Conservation (phyloP, 257 asterid genomes). For the Gentiana straminea region DNA sequence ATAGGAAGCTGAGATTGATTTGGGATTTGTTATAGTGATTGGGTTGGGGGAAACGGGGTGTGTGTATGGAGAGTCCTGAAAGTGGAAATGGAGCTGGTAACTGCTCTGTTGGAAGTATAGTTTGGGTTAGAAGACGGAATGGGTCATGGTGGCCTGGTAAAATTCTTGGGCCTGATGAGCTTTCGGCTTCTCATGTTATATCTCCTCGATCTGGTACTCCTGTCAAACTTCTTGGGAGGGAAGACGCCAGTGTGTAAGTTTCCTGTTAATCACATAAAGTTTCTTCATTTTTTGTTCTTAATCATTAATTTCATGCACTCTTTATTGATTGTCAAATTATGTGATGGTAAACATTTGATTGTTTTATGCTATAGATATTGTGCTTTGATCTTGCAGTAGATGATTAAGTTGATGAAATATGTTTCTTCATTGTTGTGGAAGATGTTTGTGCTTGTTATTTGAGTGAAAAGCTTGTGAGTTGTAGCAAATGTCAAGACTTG, state of each 20-base stretch:
- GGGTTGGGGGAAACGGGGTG: slow-evolving; percentile 1
- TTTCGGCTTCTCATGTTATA: slow-evolving; percentile 66
- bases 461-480: background rate
- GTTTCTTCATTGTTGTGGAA: background rate
- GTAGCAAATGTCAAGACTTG: background rate
- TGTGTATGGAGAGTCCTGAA: slow-evolving; percentile 73
- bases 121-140: slow-evolving; percentile 95
- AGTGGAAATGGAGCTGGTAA: slow-evolving; percentile 46
- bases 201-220: slow-evolving; percentile 99
- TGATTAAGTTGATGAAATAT: background rate
- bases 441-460: too few species aligned
- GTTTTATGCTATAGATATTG: too few species aligned
- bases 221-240: slow-evolving; percentile 97
- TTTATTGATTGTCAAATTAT: too few species aligned
- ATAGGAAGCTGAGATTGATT: background rate
- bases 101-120: slow-evolving; percentile 92
- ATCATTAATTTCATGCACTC: too few species aligned
- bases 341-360: too few species aligned
- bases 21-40: slow-evolving; percentile 9
- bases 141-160: slow-evolving; percentile 99
- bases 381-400: background rate
- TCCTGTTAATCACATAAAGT: background rate
- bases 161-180: slow-evolving; percentile 84
- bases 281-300: too few species aligned
- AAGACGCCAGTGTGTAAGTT: slow-evolving; percentile 99